Conservation (phyloP, 331 rosid species). For the Quercus lobata region DNA sequence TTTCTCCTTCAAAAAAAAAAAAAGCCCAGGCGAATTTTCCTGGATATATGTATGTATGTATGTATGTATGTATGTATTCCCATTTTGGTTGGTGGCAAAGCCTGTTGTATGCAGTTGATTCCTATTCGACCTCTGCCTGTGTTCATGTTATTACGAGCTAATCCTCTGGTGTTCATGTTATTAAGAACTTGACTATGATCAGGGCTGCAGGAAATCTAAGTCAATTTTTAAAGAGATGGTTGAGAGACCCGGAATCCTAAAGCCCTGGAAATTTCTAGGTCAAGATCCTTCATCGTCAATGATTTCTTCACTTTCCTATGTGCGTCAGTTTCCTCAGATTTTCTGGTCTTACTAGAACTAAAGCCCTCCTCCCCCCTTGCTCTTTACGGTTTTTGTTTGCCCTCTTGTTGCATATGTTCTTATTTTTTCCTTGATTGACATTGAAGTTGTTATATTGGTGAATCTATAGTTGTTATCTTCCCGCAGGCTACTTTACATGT, state of each 20-base stretch:
- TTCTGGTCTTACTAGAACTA: not conserved
- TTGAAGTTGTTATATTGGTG: not conserved
- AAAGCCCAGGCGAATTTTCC: not conserved
- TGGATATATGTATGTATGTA: not conserved
- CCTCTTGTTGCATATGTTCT: not conserved
- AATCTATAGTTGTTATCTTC: no score
- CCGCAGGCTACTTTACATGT: not conserved
- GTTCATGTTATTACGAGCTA: slow-evolving; percentile 1
- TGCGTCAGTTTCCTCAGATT: not conserved
- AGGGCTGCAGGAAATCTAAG: slow-evolving; percentile 48
- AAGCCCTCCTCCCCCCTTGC: not conserved
- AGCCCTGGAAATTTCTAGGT: slow-evolving; percentile 47
- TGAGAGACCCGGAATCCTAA: slow-evolving; percentile 43
- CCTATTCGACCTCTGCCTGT: not conserved
- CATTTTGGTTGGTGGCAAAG: no score
- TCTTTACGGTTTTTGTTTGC: not conserved
- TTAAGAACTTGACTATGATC: slow-evolving; percentile 37
- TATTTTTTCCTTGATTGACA: not conserved
- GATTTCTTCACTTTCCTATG: not conserved
- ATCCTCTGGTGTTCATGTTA: slow-evolving; percentile 25
- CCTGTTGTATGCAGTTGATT: not conserved
- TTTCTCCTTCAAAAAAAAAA: not conserved
- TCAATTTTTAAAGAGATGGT: slow-evolving; percentile 43
- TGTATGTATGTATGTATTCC: no score
- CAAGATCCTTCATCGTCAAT: slow-evolving; percentile 38